Percentiles rank a stretch among this genome's conserved stretches.
Conservation (phyloP, 2,329 filamentous ascomycete species). For the Monilinia fructicola region DNA sequence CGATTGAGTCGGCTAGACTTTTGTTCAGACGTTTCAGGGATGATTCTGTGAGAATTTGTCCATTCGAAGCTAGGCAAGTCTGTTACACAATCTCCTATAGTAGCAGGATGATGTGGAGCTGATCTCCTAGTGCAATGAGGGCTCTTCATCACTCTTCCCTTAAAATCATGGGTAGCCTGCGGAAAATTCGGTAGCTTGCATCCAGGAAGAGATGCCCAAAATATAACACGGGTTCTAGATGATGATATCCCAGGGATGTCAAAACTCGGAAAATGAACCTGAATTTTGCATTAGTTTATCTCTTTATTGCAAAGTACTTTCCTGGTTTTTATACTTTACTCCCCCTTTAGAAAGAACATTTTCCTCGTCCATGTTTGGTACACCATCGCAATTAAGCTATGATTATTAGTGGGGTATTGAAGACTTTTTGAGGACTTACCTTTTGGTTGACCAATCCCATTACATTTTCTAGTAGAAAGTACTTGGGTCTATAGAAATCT, state of each 20-base stretch:
- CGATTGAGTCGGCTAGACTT: background rate
- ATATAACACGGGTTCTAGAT: slow-evolving; percentile 26
- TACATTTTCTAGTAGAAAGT: slow-evolving; percentile 37
- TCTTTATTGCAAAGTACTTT: background rate
- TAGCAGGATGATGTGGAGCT: slow-evolving; percentile 26
- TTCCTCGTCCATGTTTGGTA: background rate
- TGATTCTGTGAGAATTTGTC: slow-evolving; percentile 19
- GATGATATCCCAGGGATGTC: slow-evolving; percentile 31
- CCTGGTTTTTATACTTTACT: slow-evolving; percentile 19
- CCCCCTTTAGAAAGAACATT: slow-evolving; percentile 7
- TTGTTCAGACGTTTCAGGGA: slow-evolving; percentile 8
- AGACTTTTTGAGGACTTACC: background rate
- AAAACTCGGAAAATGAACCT: slow-evolving; percentile 32
- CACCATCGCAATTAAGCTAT: slow-evolving; percentile 7
- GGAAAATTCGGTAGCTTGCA: slow-evolving; percentile 29
- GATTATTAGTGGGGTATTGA: background rate
- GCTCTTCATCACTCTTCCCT: background rate
- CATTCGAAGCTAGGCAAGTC: slow-evolving; percentile 31
- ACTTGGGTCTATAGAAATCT: slow-evolving; percentile 34
- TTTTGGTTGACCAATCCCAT: slow-evolving; percentile 22
- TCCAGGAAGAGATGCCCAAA: slow-evolving; percentile 29
- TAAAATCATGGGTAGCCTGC: slow-evolving; percentile 22
- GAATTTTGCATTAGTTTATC: background rate
- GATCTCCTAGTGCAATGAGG: slow-evolving; percentile 20
- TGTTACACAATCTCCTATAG: slow-evolving; percentile 26